These are phyloP conservation scores for Globisporangium rhizosaccharum DNA, from an alignment of 352 stramenopile genomes.

Conservation along the genomic window DNA sequence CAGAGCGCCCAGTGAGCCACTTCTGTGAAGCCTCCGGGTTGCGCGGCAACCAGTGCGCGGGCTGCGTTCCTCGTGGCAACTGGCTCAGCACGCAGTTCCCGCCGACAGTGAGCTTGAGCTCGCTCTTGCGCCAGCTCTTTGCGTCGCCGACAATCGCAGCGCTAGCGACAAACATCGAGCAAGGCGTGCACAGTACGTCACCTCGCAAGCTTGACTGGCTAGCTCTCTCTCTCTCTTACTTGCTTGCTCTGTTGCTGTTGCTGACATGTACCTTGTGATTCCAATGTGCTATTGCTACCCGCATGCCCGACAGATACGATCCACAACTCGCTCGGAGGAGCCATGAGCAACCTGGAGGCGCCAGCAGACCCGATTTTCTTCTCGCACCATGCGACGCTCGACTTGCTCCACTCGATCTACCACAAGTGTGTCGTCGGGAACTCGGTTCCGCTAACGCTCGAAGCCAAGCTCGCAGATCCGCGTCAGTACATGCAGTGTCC, in stretches of 20 bases:
- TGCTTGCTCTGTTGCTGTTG: constrained; percentile 9
- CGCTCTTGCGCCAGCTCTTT: constrained; percentile 71
- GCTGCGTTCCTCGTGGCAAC: constrained; percentile 65
- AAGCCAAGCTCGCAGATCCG: constrained; percentile 52
- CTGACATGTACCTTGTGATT: constrained; percentile 3
- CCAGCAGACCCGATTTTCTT: constrained; percentile 85
- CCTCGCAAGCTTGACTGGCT: neutral
- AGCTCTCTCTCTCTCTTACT: neutral
- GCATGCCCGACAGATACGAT: constrained; percentile 51
- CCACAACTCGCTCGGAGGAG: constrained; percentile 60
- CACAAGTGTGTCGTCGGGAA: constrained; percentile 78
- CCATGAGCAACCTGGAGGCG: constrained; percentile 70
- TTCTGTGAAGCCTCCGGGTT: constrained; percentile 73
- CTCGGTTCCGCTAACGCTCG: constrained; percentile 37
- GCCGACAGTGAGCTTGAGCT: constrained; percentile 64
- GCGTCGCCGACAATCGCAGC: constrained; percentile 52
- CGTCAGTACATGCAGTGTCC: constrained; percentile 54
- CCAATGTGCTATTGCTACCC: neutral
- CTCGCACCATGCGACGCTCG: constrained; percentile 79
- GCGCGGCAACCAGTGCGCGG: constrained; percentile 27
- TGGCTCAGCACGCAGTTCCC: constrained; percentile 55
- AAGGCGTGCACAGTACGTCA: constrained; percentile 69
- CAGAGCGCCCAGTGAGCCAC: constrained; percentile 40
- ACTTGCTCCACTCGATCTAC: constrained; percentile 83
- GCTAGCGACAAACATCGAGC: constrained; percentile 65